Conservation (phyloP, 495 filamentous ascomycete genomes). For the Hypoxylon crocopeplum region DNA sequence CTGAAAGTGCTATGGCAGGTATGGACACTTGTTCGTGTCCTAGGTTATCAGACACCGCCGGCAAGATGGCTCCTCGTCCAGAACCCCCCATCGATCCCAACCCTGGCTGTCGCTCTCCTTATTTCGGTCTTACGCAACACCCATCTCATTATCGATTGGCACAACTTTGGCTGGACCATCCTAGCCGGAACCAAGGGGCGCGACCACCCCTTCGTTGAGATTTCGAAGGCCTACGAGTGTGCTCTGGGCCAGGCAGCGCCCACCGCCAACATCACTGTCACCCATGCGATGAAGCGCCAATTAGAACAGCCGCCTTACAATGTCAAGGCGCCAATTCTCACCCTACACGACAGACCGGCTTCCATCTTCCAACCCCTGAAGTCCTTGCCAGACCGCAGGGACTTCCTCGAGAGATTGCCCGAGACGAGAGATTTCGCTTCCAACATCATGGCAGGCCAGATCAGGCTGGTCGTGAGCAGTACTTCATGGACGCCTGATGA, state of each 20-base stretch:
- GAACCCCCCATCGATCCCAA: constrained; percentile 96
- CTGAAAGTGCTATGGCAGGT: constrained; percentile 88
- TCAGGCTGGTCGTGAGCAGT: constrained; percentile 79
- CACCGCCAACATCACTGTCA: constrained; percentile 82
- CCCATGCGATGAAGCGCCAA: constrained; percentile 81
- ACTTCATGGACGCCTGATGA: constrained; percentile 98
- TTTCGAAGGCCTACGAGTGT: constrained; percentile 80
- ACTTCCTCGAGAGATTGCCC: constrained; percentile 67
- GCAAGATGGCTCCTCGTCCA: constrained; percentile 86
- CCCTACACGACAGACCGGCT: constrained; percentile 88
- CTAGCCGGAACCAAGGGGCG: constrained; percentile 70
- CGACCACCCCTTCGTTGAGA: constrained; percentile 75
- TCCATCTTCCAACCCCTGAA: constrained; percentile 77
- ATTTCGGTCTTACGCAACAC: constrained; percentile 81
- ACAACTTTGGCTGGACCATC: constrained; percentile 98
- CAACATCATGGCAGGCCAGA: constrained; percentile 60
- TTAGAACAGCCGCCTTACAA: constrained; percentile 67
- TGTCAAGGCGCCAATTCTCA: constrained; percentile 67
- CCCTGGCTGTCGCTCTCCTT: constrained; percentile 74
- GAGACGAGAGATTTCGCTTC: constrained; percentile 64
- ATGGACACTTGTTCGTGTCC: constrained; percentile 67
- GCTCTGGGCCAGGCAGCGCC: constrained; percentile 68
- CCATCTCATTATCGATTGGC: constrained; percentile 92
- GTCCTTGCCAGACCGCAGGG: constrained; percentile 50
- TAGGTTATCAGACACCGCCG: constrained; percentile 75